phyloP scores from a whole-genome alignment of 2,329 filamentous ascomycete genomes.

The Stylonectria norvegica region DNA sequence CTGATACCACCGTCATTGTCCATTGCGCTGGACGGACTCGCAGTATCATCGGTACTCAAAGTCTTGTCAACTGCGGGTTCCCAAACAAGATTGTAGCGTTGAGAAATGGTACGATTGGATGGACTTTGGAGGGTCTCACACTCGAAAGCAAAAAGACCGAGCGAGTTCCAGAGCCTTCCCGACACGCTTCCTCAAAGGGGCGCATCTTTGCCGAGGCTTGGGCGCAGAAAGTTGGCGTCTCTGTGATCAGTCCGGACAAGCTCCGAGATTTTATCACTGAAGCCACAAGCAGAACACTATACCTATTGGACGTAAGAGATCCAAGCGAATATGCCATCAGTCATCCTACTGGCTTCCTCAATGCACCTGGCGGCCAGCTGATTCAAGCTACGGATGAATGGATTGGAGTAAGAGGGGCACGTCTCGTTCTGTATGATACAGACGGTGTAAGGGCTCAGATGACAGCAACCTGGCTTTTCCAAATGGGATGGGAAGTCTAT shows the following conservation, averaged over 20 bases:
- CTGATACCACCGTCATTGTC: conserved; percentile 28
- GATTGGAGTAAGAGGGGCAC: conserved; percentile 29
- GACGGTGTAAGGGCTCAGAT: conserved; percentile 29
- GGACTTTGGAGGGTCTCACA: conserved; percentile 27
- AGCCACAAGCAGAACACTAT: conserved; percentile 19
- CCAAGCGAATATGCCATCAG: conserved; percentile 25
- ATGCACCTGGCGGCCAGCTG: conserved; percentile 30
- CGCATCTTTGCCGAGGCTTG: conserved; percentile 8
- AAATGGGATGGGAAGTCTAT: conserved; percentile 31
- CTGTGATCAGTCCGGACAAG: conserved; percentile 9
- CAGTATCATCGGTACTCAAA: conserved; percentile 30
- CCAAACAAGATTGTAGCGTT: conserved; percentile 28
- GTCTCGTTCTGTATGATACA: conserved; percentile 28
- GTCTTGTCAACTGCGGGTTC: conserved; percentile 26
- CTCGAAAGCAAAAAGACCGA: conserved; percentile 22
- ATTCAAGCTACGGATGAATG: conserved; percentile 33
- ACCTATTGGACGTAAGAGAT: conserved; percentile 30
- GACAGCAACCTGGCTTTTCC: conserved; percentile 29
- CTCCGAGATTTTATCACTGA: conserved; percentile 10
- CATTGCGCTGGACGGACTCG: conserved; percentile 32
- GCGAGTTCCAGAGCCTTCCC: conserved; percentile 11
- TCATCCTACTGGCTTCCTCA: conserved; percentile 25
- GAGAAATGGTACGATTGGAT: conserved; percentile 31
- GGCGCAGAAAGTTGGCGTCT: conserved; percentile 14
- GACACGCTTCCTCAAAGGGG: conserved; percentile 8